A percentile compares a stretch with the other conserved stretches of the same genome.
Conservation (phyloP, 257 asterid species). For the Plantago ovata region DNA sequence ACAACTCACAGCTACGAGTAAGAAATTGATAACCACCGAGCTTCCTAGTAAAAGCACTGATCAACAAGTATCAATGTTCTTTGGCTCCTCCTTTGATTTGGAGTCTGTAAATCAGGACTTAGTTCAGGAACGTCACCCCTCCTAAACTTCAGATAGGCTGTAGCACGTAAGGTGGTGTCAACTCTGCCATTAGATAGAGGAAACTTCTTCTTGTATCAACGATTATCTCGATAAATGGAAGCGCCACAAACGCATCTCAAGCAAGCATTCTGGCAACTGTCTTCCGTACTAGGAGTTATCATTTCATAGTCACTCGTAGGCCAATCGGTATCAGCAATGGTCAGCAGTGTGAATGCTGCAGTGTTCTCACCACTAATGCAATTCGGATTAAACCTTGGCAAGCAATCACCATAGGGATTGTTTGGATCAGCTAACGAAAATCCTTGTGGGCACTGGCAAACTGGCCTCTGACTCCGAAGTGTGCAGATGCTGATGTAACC, state of each 20-base stretch:
- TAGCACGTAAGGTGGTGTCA: background rate
- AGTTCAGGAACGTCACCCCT: constrained; percentile 8
- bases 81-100: constrained; percentile 17
- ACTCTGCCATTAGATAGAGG: constrained; percentile 42
- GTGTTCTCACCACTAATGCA: constrained; percentile 24
- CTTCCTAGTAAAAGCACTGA: constrained; percentile 35
- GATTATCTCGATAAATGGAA: constrained; percentile 18
- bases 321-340: constrained; percentile 32
- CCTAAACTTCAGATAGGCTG: background rate
- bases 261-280: constrained; percentile 28
- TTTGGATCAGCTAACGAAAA: constrained; percentile 1
- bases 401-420: constrained; percentile 26
- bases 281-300: background rate
- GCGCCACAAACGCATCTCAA: constrained; percentile 36
- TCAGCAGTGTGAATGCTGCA: background rate
- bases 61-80: constrained; percentile 18
- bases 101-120: background rate
- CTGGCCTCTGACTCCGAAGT: constrained; percentile 21
- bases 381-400: constrained; percentile 28
- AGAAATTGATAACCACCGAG: background rate
- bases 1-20: background rate
- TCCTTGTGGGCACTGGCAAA: constrained; percentile 33
- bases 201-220: constrained; percentile 39
- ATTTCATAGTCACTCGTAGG: constrained; percentile 33
- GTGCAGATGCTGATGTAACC: constrained; percentile 41